Conservation (phyloP, 1,284 basidiomycete genomes). For the Marasmius tenuissimus region DNA sequence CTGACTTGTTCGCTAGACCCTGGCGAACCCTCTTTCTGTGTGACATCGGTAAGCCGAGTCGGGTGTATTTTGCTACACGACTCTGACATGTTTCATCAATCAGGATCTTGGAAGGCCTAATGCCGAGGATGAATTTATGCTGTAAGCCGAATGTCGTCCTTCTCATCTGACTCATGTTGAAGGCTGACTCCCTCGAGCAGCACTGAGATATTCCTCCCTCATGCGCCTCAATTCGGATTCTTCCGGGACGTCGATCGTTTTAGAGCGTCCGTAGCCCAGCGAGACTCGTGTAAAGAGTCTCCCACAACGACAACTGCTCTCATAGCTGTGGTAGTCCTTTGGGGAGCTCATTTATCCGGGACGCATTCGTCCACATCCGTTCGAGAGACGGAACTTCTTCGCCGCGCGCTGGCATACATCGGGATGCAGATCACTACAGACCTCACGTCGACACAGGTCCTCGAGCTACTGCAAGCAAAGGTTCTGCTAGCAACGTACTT, state of each 20-base stretch:
- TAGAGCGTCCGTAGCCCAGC: slow-evolving; percentile 2
- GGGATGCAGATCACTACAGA: background rate
- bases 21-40: too few species aligned
- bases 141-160: background rate
- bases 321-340: slow-evolving; percentile 17
- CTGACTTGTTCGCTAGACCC: background rate
- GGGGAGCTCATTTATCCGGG: slow-evolving; percentile 16
- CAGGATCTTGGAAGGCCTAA: background rate
- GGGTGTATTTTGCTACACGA: background rate
- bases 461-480: slow-evolving; percentile 20
- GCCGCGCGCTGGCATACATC: slow-evolving; percentile 5
- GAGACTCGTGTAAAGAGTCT: background rate
- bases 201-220: slow-evolving; percentile 17
- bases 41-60: background rate
- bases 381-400: slow-evolving; percentile 6
- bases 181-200: slow-evolving; percentile 4
- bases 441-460: background rate
- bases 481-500: slow-evolving; percentile 18
- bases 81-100: background rate
- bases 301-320: slow-evolving; percentile 14
- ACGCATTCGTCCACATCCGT: slow-evolving; percentile 1
- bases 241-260: slow-evolving; percentile 19
- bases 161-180: background rate
- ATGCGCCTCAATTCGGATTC: slow-evolving; percentile 20
- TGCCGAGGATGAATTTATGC: background rate